Conservation (phyloP, 176 grass and related monocot species). For the Dendrocalamus sinicus region DNA sequence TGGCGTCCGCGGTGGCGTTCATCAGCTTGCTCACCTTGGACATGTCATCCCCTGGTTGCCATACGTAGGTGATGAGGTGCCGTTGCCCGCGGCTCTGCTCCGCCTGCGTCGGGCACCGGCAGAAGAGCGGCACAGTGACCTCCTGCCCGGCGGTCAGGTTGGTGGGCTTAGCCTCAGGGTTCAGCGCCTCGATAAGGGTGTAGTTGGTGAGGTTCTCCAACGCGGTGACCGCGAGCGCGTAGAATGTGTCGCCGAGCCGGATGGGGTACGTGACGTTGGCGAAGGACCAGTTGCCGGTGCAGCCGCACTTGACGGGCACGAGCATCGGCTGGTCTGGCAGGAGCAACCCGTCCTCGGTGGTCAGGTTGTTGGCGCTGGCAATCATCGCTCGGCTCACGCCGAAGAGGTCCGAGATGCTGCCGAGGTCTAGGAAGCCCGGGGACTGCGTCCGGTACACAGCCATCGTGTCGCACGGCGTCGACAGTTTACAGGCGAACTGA, state of each 20-base stretch:
- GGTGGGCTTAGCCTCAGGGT: neutral
- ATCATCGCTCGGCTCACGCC: slow-evolving; percentile 50
- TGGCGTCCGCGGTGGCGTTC: slow-evolving; percentile 16
- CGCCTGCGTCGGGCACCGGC: slow-evolving; percentile 45
- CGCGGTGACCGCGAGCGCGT: slow-evolving; percentile 26
- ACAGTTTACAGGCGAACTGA: slow-evolving; percentile 39
- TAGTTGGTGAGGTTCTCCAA: slow-evolving; percentile 59
- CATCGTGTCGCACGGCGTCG: slow-evolving; percentile 48
- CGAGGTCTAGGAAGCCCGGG: slow-evolving; percentile 35
- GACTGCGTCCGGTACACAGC: slow-evolving; percentile 63
- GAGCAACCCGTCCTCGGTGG: slow-evolving; percentile 51
- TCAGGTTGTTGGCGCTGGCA: slow-evolving; percentile 52
- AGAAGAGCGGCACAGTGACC: slow-evolving; percentile 58
- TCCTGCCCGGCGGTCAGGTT: slow-evolving; percentile 13
- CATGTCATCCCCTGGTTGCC: slow-evolving; percentile 50
- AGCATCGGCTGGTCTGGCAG: slow-evolving; percentile 57
- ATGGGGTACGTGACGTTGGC: slow-evolving; percentile 63
- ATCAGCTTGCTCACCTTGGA: slow-evolving; percentile 43
- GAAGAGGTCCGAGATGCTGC: slow-evolving; percentile 68
- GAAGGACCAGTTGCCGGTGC: slow-evolving; percentile 51
- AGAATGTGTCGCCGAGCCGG: slow-evolving; percentile 47
- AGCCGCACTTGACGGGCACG: slow-evolving; percentile 58
- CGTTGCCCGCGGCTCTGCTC: slow-evolving; percentile 28
- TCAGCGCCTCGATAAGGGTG: slow-evolving; percentile 28
- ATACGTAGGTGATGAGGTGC: slow-evolving; percentile 56